These are phyloP conservation scores for Viola odorata DNA, from an alignment of 345 rosid genomes.

Conservation along the genomic window DNA sequence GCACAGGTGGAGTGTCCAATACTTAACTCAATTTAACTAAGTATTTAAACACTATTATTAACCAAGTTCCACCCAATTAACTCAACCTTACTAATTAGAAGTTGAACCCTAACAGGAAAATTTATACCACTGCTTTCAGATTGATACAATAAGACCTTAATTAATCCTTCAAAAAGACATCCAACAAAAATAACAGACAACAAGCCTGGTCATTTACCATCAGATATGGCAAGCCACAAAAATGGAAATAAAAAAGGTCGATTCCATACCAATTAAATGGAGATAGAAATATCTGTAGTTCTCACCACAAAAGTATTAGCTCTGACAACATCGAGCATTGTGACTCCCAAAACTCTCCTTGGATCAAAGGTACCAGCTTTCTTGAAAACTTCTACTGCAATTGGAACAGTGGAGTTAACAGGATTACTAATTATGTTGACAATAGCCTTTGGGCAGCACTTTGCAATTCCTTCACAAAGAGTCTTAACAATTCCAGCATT, in stretches of 20 bases:
- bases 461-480: slow-evolving; percentile 79
- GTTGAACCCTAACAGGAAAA: no score
- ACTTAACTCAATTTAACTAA: no score
- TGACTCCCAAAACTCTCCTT: slow-evolving; percentile 79
- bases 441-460: slow-evolving; percentile 72
- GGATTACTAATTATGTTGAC: slow-evolving; percentile 93
- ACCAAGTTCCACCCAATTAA: no score
- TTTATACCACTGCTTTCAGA: no score
- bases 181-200: not conserved
- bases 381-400: slow-evolving; percentile 91
- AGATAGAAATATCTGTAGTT: not conserved
- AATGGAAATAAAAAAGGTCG: no score
- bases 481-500: slow-evolving; percentile 94
- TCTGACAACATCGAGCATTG: slow-evolving; percentile 95
- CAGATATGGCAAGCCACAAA: not conserved
- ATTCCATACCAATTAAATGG: no score
- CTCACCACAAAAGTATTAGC: slow-evolving; percentile 97
- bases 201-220: not conserved
- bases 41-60: no score
- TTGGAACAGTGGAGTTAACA: slow-evolving; percentile 92
- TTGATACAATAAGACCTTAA: no score
- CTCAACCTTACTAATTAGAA: no score
- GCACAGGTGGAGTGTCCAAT: no score
- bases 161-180: not conserved
- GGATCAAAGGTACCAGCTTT: slow-evolving; percentile 88